Base-by-base conservation (phyloP, 768 basidiomycete genomes). In the Dentipellis sp. region DNA sequence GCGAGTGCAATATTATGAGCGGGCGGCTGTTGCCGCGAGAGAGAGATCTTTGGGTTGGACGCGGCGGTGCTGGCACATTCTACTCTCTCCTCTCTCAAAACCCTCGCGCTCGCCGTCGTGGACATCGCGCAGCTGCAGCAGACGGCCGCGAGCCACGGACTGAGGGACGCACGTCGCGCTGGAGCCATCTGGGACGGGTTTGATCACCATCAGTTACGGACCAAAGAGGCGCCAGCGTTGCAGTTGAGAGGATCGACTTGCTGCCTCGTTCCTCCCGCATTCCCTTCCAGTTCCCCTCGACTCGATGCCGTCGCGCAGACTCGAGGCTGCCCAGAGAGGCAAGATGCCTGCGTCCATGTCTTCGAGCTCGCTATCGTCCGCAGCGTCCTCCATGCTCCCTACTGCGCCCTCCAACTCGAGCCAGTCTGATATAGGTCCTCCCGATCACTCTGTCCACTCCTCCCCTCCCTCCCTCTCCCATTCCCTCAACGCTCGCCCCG, bases 381-480 rank as follows among this genome's bases (percentile, higher is more conserved):
- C 69, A 62, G 70, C 66, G 58, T 67, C 73, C 55, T 70, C 72
- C 63, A 73, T 72, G 61, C 72, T 69, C 60, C 72, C 66, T 61
- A 68, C 68, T 62, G 66, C 65, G 50, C 62, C 66, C 52, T 68
- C 73, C 56, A 66, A 64, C 62, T 66, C 71, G 53, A 69, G 66
- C 57, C 68, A 64, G 66, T 74, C 75, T 63, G 73, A 75, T 69
- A 71, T 72, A 66, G 65, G 62, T 64, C 62, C 63, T 63, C 66
- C 71, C 67, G 77, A 79, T 78, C 75, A 71, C 56, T 67, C 69
- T 58, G 57, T 66, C 56, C 69, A 69, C 61, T 62, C 69, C 60
- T 66, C 70, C 58, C 59, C 63, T 45, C 58, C 52, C 45, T 29
- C 56, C 55, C 61, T 65, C 16, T 50, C 54, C 57, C 60, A 61